A percentile compares a stretch with the other conserved stretches of the same genome.
Evolutionary conservation across 2,329 filamentous ascomycete species (phyloP).

Genomic region (Mycogone perniciosa): DNA sequence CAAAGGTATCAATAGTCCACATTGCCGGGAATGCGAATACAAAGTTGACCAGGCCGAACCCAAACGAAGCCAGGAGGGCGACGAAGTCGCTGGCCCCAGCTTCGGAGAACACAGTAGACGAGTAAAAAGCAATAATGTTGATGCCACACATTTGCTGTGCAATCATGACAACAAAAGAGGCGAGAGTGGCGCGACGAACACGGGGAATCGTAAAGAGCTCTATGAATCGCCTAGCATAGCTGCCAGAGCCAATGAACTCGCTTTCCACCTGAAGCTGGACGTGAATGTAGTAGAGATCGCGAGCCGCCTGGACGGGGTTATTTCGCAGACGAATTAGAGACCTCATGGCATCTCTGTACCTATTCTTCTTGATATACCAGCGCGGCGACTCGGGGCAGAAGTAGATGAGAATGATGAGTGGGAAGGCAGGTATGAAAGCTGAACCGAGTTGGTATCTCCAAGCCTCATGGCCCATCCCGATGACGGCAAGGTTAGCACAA

Average conservation of each 20-base stretch:
- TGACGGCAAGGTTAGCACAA: conserved; percentile 49
- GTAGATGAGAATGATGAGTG: conserved; percentile 53
- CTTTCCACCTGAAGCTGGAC: conserved; percentile 57
- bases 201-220: conserved; percentile 65
- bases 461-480: conserved; percentile 29
- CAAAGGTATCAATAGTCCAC: conserved; percentile 54
- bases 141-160: conserved; percentile 65
- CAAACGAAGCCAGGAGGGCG: conserved; percentile 53
- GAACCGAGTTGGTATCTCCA: conserved; percentile 62
- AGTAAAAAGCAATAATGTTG: conserved; percentile 74
- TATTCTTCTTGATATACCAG: conserved; percentile 61
- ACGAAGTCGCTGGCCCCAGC: conserved; percentile 49
- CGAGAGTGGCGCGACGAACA: conserved; percentile 64
- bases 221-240: conserved; percentile 55
- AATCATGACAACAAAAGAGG: conserved; percentile 75
- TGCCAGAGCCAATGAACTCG: conserved; percentile 42
- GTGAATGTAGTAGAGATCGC: conserved; percentile 59
- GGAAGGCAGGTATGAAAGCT: conserved; percentile 55
- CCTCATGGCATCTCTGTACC: conserved; percentile 53
- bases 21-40: conserved; percentile 53
- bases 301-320: conserved; percentile 49
- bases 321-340: conserved; percentile 48
- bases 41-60: conserved; percentile 54
- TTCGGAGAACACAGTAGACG: conserved; percentile 53
- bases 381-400: conserved; percentile 61